Evolutionary conservation across 2,329 filamentous ascomycete species (phyloP).

Genomic region (Colletotrichum endophyticum): DNA sequence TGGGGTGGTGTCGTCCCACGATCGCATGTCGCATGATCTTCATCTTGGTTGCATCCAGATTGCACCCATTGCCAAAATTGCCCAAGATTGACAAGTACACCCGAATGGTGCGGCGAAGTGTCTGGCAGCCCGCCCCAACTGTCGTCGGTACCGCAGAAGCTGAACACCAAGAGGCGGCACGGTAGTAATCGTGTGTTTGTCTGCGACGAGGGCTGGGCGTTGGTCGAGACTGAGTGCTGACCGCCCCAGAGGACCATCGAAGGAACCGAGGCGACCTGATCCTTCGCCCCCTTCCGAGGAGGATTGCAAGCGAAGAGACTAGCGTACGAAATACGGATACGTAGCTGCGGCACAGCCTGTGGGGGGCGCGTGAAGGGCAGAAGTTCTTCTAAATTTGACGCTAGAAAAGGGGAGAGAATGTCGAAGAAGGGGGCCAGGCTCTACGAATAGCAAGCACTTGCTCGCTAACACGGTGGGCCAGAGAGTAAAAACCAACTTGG

Average conservation of each 20-base stretch:
- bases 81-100: neutral
- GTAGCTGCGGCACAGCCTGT: neutral
- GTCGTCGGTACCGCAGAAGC: neutral
- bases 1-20: neutral
- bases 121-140: neutral
- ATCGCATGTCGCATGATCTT: conserved; percentile 14
- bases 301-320: neutral
- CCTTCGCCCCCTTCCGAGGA: neutral
- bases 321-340: neutral
- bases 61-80: neutral
- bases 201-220: neutral
- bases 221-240: neutral
- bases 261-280: neutral
- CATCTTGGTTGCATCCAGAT: conserved; percentile 1
- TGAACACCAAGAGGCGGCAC: neutral
- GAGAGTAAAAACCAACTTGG: neutral
- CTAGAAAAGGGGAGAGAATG: neutral
- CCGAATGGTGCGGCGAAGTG: neutral
- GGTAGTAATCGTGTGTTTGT: neutral
- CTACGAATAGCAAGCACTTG: neutral
- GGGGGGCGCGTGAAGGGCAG: neutral
- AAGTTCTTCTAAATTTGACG: neutral
- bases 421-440: neutral
- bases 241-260: neutral
- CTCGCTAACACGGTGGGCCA: neutral